Conservation (phyloP, 306 rosid genomes). For the Quercus gilva region DNA sequence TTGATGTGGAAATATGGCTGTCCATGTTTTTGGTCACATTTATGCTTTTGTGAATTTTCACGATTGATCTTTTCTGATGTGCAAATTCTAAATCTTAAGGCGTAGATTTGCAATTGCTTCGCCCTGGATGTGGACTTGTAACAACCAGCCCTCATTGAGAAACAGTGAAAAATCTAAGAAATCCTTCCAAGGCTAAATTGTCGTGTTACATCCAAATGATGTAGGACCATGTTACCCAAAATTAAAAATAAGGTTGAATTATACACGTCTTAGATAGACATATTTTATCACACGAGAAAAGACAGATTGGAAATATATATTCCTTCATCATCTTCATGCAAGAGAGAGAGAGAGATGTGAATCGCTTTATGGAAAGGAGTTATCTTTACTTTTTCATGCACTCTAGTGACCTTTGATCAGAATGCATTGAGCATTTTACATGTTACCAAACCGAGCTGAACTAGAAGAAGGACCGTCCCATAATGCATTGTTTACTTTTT, state of each 20-base stretch:
- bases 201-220: constrained; percentile 1
- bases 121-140: constrained; percentile 2
- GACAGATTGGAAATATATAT: constrained; percentile 32
- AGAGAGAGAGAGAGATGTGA: constrained; percentile 25
- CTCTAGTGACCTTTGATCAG: constrained; percentile 28
- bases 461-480: constrained; percentile 40
- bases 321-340: neutral
- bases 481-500: constrained; percentile 11
- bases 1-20: neutral
- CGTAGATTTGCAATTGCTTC: neutral
- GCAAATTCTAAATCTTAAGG: neutral
- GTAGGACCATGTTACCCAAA: constrained; percentile 30
- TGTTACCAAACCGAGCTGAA: constrained; percentile 28
- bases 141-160: neutral
- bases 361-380: constrained; percentile 29
- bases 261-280: constrained; percentile 15
- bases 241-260: constrained; percentile 20
- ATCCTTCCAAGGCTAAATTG: neutral
- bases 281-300: constrained; percentile 34
- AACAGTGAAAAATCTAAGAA: neutral
- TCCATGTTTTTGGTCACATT: neutral
- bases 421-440: constrained; percentile 28
- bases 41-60: neutral
- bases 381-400: constrained; percentile 9
- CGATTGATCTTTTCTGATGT: neutral